A percentile compares a stretch with the other conserved stretches of the same genome.
These are phyloP conservation scores for Bruguiera sexangula DNA, from an alignment of 345 rosid species.

Conservation along the genomic window DNA sequence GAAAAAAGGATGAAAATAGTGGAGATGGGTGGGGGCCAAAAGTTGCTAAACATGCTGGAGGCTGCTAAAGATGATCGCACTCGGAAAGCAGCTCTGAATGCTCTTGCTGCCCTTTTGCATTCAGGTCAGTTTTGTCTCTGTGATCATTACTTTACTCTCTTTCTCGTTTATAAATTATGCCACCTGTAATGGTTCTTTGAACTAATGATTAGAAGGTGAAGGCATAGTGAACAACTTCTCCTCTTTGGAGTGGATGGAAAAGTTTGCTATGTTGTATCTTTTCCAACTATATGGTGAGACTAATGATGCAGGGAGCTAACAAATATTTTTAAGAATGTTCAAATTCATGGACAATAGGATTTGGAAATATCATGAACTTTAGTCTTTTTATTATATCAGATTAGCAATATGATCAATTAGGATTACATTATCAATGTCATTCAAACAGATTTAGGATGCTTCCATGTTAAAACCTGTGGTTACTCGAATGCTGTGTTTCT, in stretches of 20 bases:
- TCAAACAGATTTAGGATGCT: too few relatives aligned
- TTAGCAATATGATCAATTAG: too few relatives aligned
- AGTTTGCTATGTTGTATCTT: background rate
- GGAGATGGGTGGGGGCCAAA: slow-evolving; percentile 81
- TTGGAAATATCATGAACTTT: too few relatives aligned
- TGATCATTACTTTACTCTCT: background rate
- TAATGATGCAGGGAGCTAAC: background rate
- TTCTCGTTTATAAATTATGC: background rate
- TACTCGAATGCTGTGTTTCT: too few relatives aligned
- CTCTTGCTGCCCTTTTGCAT: slow-evolving; percentile 64
- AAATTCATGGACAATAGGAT: too few relatives aligned
- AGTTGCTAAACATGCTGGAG: slow-evolving; percentile 70
- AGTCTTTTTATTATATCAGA: too few relatives aligned
- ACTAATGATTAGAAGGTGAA: too few relatives aligned
- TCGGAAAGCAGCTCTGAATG: slow-evolving; percentile 72
- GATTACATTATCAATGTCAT: too few relatives aligned
- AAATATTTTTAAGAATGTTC: too few relatives aligned
- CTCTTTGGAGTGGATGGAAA: background rate
- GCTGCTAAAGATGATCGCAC: slow-evolving; percentile 78
- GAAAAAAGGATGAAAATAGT: slow-evolving; percentile 89
- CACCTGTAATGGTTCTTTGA: too few relatives aligned
- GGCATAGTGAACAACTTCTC: too few relatives aligned
- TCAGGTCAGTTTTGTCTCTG: slow-evolving; percentile 38
- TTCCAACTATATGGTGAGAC: background rate
- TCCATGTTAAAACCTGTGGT: too few relatives aligned